Percentiles rank a stretch among this genome's conserved stretches.
Evolutionary conservation across 805 yeast genomes (phyloP).

Genomic region (Clavispora asparagi): DNA sequence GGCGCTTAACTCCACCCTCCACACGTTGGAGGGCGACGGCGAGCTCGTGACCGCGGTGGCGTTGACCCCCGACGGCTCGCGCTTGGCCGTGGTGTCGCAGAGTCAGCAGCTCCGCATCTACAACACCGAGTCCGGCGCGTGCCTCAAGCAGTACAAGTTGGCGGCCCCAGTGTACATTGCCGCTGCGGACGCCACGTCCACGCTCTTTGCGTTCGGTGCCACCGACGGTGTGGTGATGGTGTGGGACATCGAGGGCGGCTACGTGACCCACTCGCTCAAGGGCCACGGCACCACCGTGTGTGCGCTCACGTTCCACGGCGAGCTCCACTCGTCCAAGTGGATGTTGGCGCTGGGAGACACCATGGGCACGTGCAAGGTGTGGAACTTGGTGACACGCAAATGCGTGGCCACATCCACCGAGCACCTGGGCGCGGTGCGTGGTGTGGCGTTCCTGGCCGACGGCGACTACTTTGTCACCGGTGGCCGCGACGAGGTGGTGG

Average conservation of each 20-base stretch:
- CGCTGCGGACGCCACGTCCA: slow-evolving; percentile 71
- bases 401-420: slow-evolving; percentile 59
- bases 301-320: slow-evolving; percentile 68
- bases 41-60: slow-evolving; percentile 70
- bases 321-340: slow-evolving; percentile 65
- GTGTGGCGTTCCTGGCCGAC: slow-evolving; percentile 55
- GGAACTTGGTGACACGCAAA: slow-evolving; percentile 72
- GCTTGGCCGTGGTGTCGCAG: slow-evolving; percentile 71
- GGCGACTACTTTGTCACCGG: slow-evolving; percentile 66
- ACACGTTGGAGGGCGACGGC: slow-evolving; percentile 78
- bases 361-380: slow-evolving; percentile 50
- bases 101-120: slow-evolving; percentile 76
- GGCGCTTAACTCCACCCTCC: slow-evolving; percentile 50
- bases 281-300: slow-evolving; percentile 93
- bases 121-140: slow-evolving; percentile 33
- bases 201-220: slow-evolving; percentile 88
- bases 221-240: slow-evolving; percentile 90
- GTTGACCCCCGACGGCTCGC: slow-evolving; percentile 69
- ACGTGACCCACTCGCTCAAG: slow-evolving; percentile 80
- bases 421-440: slow-evolving; percentile 83
- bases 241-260: slow-evolving; percentile 88
- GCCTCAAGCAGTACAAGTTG: slow-evolving; percentile 51
- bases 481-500: slow-evolving; percentile 80
- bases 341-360: slow-evolving; percentile 67
- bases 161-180: slow-evolving; percentile 81